These are phyloP conservation scores for Talaromyces rugulosus DNA, from an alignment of 2,329 filamentous ascomycete genomes.

Conservation along the genomic window DNA sequence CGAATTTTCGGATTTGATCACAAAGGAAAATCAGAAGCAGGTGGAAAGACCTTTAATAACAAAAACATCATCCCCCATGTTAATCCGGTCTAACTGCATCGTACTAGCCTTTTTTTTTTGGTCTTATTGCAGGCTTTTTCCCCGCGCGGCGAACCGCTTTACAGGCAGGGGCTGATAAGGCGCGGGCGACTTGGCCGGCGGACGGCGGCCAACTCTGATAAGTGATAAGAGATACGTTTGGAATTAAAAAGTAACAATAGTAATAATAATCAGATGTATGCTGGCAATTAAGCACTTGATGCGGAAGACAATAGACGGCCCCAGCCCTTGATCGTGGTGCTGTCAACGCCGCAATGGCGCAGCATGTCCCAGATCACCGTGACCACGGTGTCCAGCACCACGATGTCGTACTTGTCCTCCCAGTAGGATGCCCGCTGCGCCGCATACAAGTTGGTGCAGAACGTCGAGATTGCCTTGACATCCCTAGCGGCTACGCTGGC, in stretches of 20 bases:
- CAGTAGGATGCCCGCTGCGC: slow-evolving; percentile 3
- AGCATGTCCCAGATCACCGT: slow-evolving; percentile 11
- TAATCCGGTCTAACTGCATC: neutral
- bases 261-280: neutral
- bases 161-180: neutral
- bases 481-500: slow-evolving; percentile 2
- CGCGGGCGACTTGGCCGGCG: neutral
- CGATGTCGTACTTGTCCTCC: slow-evolving; percentile 6
- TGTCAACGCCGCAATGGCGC: slow-evolving; percentile 4
- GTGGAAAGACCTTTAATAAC: neutral
- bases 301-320: neutral
- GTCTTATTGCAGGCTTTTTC: neutral
- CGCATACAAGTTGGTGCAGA: slow-evolving; percentile 9
- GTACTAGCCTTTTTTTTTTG: neutral
- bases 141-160: neutral
- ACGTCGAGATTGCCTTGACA: slow-evolving; percentile 5
- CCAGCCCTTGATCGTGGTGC: slow-evolving; percentile 6
- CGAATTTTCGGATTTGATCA: neutral
- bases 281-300: neutral
- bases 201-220: neutral
- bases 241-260: neutral
- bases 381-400: slow-evolving; percentile 7
- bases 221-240: neutral
- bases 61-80: neutral
- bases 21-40: neutral